Evolutionary conservation across 2,329 filamentous ascomycete genomes (phyloP).

Genomic region (Leptographium procerum): DNA sequence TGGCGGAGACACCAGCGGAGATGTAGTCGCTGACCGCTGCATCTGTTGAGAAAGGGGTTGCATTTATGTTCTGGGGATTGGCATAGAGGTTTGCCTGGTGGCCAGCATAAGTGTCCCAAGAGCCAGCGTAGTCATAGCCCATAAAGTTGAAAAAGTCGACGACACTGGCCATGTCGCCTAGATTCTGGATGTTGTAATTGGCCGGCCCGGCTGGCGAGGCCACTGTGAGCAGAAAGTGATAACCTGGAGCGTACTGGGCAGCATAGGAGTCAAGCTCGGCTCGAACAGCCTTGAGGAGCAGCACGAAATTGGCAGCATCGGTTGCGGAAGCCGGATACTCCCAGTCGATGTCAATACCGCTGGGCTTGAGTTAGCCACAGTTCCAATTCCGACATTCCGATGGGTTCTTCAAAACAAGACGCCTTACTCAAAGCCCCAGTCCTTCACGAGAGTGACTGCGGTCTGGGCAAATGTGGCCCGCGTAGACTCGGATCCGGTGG

Average conservation of each 20-base stretch:
- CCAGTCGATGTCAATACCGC: slow-evolving; percentile 28
- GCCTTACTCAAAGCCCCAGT: slow-evolving; percentile 44
- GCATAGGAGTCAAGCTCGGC: slow-evolving; percentile 37
- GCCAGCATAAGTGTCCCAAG: slow-evolving; percentile 50
- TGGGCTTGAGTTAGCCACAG: background rate
- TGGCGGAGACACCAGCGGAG: slow-evolving; percentile 44
- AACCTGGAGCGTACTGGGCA: slow-evolving; percentile 27
- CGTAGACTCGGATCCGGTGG: slow-evolving; percentile 49
- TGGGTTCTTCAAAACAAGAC: background rate
- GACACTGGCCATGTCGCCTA: slow-evolving; percentile 32
- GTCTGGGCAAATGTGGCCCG: slow-evolving; percentile 57
- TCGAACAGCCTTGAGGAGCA: slow-evolving; percentile 32
- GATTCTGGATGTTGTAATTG: slow-evolving; percentile 35
- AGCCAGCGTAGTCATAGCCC: slow-evolving; percentile 63
- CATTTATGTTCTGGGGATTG: slow-evolving; percentile 36
- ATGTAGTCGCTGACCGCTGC: slow-evolving; percentile 56
- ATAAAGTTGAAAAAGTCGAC: slow-evolving; percentile 51
- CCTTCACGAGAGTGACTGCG: slow-evolving; percentile 57
- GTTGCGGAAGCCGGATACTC: slow-evolving; percentile 26
- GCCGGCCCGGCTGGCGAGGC: slow-evolving; percentile 36
- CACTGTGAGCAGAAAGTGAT: slow-evolving; percentile 43
- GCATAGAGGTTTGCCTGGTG: slow-evolving; percentile 63
- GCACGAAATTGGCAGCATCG: slow-evolving; percentile 32
- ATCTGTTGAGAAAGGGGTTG: slow-evolving; percentile 60
- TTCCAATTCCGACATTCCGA: background rate